A percentile compares a stretch with the other conserved stretches of the same genome.
phyloP scores from a whole-genome alignment of 495 filamentous ascomycete species.

The Thermochaetoides thermophila region DNA sequence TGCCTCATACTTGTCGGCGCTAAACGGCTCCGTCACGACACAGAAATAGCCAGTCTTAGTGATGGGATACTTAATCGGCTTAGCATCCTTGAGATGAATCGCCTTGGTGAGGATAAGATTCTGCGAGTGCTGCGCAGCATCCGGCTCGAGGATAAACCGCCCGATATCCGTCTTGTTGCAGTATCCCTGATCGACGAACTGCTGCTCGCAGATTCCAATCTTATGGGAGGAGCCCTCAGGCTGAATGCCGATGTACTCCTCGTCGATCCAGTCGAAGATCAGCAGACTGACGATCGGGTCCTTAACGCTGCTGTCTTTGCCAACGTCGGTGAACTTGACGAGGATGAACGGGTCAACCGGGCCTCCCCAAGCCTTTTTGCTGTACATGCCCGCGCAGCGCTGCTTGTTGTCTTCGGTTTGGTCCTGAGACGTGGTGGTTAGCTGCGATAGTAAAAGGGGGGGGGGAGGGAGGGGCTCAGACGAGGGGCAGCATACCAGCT shows the following conservation, averaged over 20 bases:
- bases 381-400: conserved; percentile 97
- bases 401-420: conserved; percentile 63
- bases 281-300: conserved; percentile 73
- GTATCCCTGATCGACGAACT: conserved; percentile 45
- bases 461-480: neutral
- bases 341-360: conserved; percentile 77
- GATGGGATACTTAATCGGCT: conserved; percentile 63
- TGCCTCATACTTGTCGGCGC: conserved; percentile 51
- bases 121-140: conserved; percentile 51
- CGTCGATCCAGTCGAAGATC: conserved; percentile 89
- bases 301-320: conserved; percentile 35
- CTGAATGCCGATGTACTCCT: conserved; percentile 55
- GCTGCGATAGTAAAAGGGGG: neutral
- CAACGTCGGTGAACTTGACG: conserved; percentile 57
- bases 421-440: conserved; percentile 43
- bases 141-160: conserved; percentile 66
- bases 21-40: conserved; percentile 59
- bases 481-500: conserved; percentile 22
- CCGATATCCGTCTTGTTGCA: conserved; percentile 66
- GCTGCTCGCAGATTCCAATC: conserved; percentile 61
- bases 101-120: conserved; percentile 63
- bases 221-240: conserved; percentile 30
- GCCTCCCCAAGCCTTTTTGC: conserved; percentile 76
- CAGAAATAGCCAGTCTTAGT: conserved; percentile 93
- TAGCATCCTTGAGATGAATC: conserved; percentile 63